Evolutionary conservation across 164 flowering plant species (phyloP), one percentile per base, ranked within the genome.

Genomic region (Berberis vulgaris): DNA sequence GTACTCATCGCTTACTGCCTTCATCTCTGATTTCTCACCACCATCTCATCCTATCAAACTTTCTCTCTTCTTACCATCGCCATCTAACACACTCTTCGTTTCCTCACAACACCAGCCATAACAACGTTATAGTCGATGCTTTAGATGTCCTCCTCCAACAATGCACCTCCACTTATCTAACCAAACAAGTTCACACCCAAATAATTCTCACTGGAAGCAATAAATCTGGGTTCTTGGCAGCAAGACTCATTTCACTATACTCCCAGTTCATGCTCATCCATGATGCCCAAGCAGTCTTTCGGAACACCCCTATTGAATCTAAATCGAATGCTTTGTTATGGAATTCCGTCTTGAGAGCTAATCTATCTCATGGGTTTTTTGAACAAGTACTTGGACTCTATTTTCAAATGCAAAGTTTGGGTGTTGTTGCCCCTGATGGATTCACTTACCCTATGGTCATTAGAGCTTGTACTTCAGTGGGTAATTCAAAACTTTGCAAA

Each of bases 331-430:
- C 71, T n/a, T 69, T 82, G 0, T 52, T 85, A 60, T 85, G 93
- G 89, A 88, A 91, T 67, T 79, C 94, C 9, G 83, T 91, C 5
- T 45, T 91, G 57, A 82, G 94, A 67, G 97, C 88, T 57, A 71
- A 77, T 72, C 59, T 82, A 3, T 62, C 68, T 38, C 64, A 75
- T 77, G 86, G 80, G 57, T 60, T 41, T 5, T 68, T 56, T 65
- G 70, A 63, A 54, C 73, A 78, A 66, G 77, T 79, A 2, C 49
- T 84, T n/a, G 43, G 67, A 54, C 55, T 88, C 55, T 88, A 84
- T 75, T 13, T 53, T 11, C 59, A 61, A 68, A 88, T 91, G 93
- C 63, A 75, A 26, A 70, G 71, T 6, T 41, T 59, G 44, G 74
- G 83, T 6, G 61, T 82, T 71, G 61, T 82, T 71, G 50, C 5